Base-by-base conservation (phyloP, 495 filamentous ascomycete genomes). In the Aspergillus taichungensis region DNA sequence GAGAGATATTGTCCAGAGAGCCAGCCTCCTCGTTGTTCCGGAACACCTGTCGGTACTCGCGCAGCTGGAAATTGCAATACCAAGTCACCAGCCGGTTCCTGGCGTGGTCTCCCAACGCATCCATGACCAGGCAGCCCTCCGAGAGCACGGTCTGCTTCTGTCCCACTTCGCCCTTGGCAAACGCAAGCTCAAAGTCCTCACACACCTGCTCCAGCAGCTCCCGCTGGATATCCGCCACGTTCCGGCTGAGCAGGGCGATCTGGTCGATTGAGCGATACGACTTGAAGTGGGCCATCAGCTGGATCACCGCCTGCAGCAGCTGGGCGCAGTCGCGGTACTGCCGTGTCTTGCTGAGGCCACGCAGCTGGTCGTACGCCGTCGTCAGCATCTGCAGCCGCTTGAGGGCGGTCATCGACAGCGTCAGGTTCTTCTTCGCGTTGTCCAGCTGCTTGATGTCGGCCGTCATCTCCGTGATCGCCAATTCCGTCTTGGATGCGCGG, bases 251-350 rank as follows among this genome's bases (percentile, higher is more conserved):
- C 3, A 88, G 86, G 12, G 92, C 92, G 52, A 99, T 97, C 71
- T 99, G 92, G 60, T 96, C 90, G 34, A 99, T 96, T 45, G 87
- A 94, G 45, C 94, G 77, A 61, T 97, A 97, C 57, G 87, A 92
- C 63, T 95, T 94, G 77, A 99, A 99, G 68, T 99, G 88, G 45
- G 85, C 85, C 88, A 96, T 95, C 29, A 99, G 80, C 76, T 99
- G 92, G 48, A 97, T 80, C 33, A 99, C 92, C 5, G 94, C 92
- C 63, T 95, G 87, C 43, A 99, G 77, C 42, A 99, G 72, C 56
- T 92, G 88, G 31, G 94, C 88, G 60, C 92, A 99, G 67, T 99
- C 94, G 47, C 88, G 77, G 63, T 99, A 99, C 64, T 99, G 92
- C 51, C 90, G 74, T 18, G 84, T 83, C 58, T 83, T 87, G 49